Evolutionary conservation across 23 red algal species (phyloP).

Genomic region (Gracilaria domingensis): DNA sequence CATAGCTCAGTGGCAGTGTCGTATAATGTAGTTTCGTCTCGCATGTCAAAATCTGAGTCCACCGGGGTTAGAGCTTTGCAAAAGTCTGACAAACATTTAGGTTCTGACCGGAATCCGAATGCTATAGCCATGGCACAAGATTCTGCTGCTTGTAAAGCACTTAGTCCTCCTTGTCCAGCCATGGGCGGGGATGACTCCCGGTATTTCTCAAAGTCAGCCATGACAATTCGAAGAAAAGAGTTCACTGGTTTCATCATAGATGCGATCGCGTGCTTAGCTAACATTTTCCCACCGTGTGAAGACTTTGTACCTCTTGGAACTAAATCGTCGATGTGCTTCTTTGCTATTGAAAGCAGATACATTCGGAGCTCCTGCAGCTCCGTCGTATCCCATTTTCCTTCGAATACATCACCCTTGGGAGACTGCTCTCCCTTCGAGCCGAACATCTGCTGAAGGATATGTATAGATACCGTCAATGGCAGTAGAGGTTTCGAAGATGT

Average conservation of each 20-base stretch:
- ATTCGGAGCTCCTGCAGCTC: conserved; percentile 59
- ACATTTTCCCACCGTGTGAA: not conserved
- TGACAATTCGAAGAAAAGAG: conserved; percentile 38
- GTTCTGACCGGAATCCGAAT: not conserved
- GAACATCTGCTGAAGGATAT: conserved; percentile 41
- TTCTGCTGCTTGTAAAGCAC: conserved; percentile 52
- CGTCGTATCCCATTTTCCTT: not conserved
- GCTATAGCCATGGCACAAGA: conserved; percentile 22
- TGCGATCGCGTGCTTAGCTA: not conserved
- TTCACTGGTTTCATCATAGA: conserved; percentile 26
- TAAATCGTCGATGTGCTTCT: conserved; percentile 64
- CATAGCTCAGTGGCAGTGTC: conserved; percentile 41
- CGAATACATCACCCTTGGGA: conserved; percentile 14
- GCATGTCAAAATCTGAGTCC: conserved; percentile 20
- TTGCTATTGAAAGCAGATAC: conserved; percentile 45
- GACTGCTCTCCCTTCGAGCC: not conserved
- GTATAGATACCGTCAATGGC: conserved; percentile 26
- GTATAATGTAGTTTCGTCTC: conserved; percentile 12
- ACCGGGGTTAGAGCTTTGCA: conserved; percentile 48
- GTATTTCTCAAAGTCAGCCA: conserved; percentile 62
- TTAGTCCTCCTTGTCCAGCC: conserved; percentile 33
- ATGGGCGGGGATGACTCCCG: not conserved
- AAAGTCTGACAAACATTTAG: conserved; percentile 8
- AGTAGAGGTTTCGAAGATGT: conserved; percentile 49
- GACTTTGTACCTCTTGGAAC: conserved; percentile 10